Base-by-base conservation (phyloP, 768 basidiomycete genomes). In the Leccinum boreale region DNA sequence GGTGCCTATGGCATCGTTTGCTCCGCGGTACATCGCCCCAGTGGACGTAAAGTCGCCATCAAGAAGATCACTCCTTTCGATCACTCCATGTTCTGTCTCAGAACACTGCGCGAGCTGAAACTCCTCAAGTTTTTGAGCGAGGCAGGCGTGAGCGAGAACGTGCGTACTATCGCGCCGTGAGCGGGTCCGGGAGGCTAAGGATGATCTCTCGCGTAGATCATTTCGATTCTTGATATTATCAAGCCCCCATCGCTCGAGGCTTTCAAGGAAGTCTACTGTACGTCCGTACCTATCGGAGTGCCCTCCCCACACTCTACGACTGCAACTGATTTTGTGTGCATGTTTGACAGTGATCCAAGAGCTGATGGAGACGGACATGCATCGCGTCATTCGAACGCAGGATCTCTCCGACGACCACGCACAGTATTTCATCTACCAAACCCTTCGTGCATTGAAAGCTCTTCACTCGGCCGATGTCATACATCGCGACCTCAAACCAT, bases 21-120 rank as follows among this genome's bases (percentile, higher is more conserved):
- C 74, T 95, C 94, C 23, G 95, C 95, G 5, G 77, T 94, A 3
- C 94, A 98, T 70, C 73, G 85, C 60, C 87, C 92, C 2, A 91
- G 90, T 53, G 86, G 87, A 53, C 88, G 92, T 58, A 93, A 93
- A 73, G 96, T 98, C 59, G 95, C 95, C 55, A 94, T 97, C 80
- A 97, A 97, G 81, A 92, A 92, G 77, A 94, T 97, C 75, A 86
- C 90, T 0, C 94, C 94, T 5, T 97, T 96, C 65, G 94, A 96
- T 71, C 94, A 95, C 69, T 87, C 93, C 57, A 93, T 96, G 91
- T 95, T 94, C 76, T 92, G 91, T 69, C 79, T 94, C 70, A 79
- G 88, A 51, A 96, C 94, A n/a, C 79, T 95, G 51, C 84, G 94
- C 61, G 94, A 92, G 73, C 80, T 92, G 65, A 92, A 92, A 67